Percentiles rank a stretch among this genome's conserved stretches.
Evolutionary conservation across 768 basidiomycete species (phyloP).

Genomic region (Lactarius indigo): DNA sequence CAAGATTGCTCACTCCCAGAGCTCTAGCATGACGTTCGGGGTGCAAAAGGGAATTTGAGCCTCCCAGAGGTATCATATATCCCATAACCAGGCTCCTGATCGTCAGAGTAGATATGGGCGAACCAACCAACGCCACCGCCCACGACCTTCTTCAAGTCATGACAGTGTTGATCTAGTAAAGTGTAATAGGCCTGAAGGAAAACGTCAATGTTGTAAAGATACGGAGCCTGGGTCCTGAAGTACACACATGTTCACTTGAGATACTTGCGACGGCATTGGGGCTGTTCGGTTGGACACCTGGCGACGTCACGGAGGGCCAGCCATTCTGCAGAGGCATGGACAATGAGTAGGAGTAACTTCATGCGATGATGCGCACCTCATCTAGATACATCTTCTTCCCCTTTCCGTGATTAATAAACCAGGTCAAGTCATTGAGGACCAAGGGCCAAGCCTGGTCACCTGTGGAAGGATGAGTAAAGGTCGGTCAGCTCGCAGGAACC

Average conservation of each 20-base stretch:
- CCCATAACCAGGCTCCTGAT: conserved; percentile 65
- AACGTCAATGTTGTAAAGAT: not conserved
- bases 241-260: conserved; percentile 50
- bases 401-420: conserved; percentile 59
- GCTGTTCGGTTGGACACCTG: conserved; percentile 63
- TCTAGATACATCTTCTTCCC: conserved; percentile 76
- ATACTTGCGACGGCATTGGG: conserved; percentile 56
- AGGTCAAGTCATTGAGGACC: conserved; percentile 55
- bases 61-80: conserved; percentile 50
- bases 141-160: conserved; percentile 53
- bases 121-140: conserved; percentile 82
- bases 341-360: not conserved
- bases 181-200: conserved; percentile 53
- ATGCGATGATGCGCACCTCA: conserved; percentile 42
- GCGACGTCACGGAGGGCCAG: conserved; percentile 67
- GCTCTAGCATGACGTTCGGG: conserved; percentile 55
- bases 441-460: conserved; percentile 62
- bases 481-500: conserved; percentile 12
- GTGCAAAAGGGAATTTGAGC: conserved; percentile 63
- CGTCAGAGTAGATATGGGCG: conserved; percentile 73
- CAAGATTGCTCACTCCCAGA: not conserved
- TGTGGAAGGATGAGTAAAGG: conserved; percentile 24
- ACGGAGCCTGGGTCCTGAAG: not conserved
- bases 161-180: conserved; percentile 64
- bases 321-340: conserved; percentile 51